Percentiles rank a stretch among this genome's conserved stretches.
Evolutionary conservation across 495 filamentous ascomycete species (phyloP).

Genomic region (Talaromyces wortmannii): DNA sequence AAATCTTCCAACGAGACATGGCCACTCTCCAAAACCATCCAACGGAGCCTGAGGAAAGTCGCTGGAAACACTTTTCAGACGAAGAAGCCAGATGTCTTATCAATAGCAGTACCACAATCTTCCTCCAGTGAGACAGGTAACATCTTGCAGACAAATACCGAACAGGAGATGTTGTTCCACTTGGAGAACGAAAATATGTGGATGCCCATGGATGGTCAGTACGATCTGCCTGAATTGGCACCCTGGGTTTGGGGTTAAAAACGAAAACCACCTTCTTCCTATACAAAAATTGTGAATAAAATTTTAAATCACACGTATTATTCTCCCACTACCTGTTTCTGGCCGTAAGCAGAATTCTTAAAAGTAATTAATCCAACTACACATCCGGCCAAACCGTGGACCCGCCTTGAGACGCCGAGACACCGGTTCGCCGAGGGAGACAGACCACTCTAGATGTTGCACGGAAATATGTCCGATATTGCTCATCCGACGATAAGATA

Average conservation of each 20-base stretch:
- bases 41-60: neutral
- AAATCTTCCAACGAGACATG: constrained; percentile 28
- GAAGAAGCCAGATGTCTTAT: neutral
- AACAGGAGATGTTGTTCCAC: neutral
- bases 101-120: neutral
- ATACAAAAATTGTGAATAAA: too few species aligned
- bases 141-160: neutral
- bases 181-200: neutral
- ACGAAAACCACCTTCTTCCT: neutral
- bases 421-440: too few species aligned
- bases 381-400: too few species aligned
- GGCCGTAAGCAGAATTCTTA: too few species aligned
- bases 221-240: neutral
- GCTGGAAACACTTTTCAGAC: neutral
- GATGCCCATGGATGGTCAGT: neutral
- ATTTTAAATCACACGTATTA: too few species aligned
- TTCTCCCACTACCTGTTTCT: too few species aligned
- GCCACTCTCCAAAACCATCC: constrained; percentile 16
- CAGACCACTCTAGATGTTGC: too few species aligned
- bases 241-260: constrained; percentile 2
- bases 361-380: too few species aligned
- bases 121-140: neutral
- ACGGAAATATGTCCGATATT: too few species aligned
- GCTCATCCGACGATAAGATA: too few species aligned
- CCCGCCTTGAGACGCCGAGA: too few species aligned